A percentile compares a stretch with the other conserved stretches of the same genome.
phyloP scores from a whole-genome alignment of 2,329 filamentous ascomycete genomes.

The Calonectria leucothoes region DNA sequence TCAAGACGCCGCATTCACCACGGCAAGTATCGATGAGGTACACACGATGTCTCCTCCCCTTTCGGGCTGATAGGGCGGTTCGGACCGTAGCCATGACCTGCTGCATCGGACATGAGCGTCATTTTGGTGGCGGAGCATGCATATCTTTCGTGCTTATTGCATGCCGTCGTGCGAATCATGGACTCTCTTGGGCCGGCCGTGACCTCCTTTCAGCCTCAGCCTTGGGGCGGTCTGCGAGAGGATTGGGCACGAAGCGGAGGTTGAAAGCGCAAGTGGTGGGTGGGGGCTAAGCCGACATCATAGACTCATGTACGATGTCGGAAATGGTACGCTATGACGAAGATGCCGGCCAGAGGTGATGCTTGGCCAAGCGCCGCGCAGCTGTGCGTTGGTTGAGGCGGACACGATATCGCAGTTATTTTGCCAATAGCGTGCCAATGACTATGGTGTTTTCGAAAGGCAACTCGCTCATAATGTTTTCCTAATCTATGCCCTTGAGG shows the following conservation, averaged over 20 bases:
- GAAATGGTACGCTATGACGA: not conserved
- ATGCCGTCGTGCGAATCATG: not conserved
- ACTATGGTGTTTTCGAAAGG: not conserved
- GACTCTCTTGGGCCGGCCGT: not conserved
- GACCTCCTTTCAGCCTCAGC: conserved; percentile 1
- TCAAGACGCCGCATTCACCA: not conserved
- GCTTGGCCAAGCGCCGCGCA: not conserved
- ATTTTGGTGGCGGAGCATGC: conserved; percentile 12
- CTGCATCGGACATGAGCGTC: conserved; percentile 9
- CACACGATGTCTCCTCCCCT: not conserved
- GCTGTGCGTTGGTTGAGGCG: not conserved
- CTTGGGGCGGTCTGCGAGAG: not conserved
- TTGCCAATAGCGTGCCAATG: not conserved
- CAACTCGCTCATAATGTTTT: not conserved
- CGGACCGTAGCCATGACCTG: conserved; percentile 1
- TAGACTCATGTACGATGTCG: not conserved
- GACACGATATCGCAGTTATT: not conserved
- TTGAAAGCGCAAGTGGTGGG: not conserved
- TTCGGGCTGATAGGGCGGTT: not conserved
- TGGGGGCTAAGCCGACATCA: conserved; percentile 4
- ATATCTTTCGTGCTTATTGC: conserved; percentile 14
- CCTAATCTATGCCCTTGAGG: not conserved
- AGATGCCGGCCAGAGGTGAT: not conserved
- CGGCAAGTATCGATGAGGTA: conserved; percentile 14
- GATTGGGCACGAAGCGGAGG: conserved; percentile 25